phyloP scores from a whole-genome alignment of 176 grass and related monocot genomes.

The Saccharum officinarum region DNA sequence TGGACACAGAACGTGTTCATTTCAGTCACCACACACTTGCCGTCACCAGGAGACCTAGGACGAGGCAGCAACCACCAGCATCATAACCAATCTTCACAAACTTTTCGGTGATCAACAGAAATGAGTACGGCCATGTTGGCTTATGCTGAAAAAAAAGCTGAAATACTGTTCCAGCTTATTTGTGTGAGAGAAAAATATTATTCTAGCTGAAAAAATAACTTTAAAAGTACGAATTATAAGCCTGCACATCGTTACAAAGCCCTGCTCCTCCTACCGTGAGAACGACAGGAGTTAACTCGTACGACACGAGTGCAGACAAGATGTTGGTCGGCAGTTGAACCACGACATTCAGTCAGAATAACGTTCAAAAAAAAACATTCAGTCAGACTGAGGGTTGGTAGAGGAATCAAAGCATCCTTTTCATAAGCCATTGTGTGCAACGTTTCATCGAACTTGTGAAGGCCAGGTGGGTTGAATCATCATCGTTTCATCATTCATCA shows the following conservation, averaged over 20 bases:
- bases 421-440: not conserved
- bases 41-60: not conserved
- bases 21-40: not conserved
- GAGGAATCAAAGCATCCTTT: not conserved
- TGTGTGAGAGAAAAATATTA: too few relatives aligned
- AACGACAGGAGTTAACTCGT: not conserved
- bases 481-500: not conserved
- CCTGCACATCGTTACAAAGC: not conserved
- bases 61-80: not conserved
- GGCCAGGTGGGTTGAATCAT: not conserved
- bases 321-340: slow-evolving; percentile 6
- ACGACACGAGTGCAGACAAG: not conserved
- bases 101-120: not conserved
- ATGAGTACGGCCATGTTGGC: not conserved
- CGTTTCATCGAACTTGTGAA: not conserved
- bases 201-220: too few relatives aligned
- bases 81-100: not conserved
- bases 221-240: too few relatives aligned
- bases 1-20: not conserved
- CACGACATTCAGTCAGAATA: not conserved
- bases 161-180: too few relatives aligned
- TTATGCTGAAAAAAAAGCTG: too few relatives aligned
- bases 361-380: not conserved
- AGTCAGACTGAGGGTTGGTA: not conserved
- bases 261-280: not conserved